Conservation (phyloP, 495 filamentous ascomycete species). For the Penicillium verhagenii region DNA sequence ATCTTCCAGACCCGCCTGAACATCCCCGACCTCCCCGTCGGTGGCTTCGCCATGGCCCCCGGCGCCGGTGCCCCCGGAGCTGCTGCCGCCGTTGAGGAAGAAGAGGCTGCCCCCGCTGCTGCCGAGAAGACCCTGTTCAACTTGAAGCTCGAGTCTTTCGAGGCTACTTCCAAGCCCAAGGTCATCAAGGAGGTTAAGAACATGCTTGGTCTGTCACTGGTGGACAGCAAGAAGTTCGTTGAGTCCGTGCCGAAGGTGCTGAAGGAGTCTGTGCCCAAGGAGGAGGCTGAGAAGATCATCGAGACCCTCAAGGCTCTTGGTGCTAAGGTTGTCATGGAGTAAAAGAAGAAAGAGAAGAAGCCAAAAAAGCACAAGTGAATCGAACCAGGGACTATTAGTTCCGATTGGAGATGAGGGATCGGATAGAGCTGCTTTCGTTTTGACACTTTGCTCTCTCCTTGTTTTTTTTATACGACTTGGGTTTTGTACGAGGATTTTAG, state of each 20-base stretch:
- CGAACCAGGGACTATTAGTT: neutral
- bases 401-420: slow-evolving; percentile 2
- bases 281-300: slow-evolving; percentile 98
- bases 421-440: slow-evolving; percentile 23
- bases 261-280: slow-evolving; percentile 98
- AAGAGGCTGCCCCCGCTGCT: slow-evolving; percentile 74
- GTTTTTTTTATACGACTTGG: slow-evolving; percentile 15
- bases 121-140: slow-evolving; percentile 98
- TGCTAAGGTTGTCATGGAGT: slow-evolving; percentile 87
- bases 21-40: slow-evolving; percentile 95
- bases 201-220: slow-evolving; percentile 89
- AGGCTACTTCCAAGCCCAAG: slow-evolving; percentile 89
- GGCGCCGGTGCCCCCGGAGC: slow-evolving; percentile 54
- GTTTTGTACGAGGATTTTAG: slow-evolving; percentile 15
- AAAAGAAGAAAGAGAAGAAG: slow-evolving; percentile 31
- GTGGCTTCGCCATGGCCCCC: slow-evolving; percentile 72
- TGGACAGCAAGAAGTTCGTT: slow-evolving; percentile 99
- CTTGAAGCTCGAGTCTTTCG: slow-evolving; percentile 86
- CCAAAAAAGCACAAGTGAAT: slow-evolving; percentile 7
- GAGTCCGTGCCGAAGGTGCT: slow-evolving; percentile 95
- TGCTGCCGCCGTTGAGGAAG: slow-evolving; percentile 76
- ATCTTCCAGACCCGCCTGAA: slow-evolving; percentile 82
- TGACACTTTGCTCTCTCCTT: slow-evolving; percentile 21
- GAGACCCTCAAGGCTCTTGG: slow-evolving; percentile 90
- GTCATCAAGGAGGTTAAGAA: slow-evolving; percentile 99